Evolutionary conservation across 352 stramenopile genomes (phyloP), one percentile per base, ranked within the genome.

Genomic region (Aphanomyces astaci): DNA sequence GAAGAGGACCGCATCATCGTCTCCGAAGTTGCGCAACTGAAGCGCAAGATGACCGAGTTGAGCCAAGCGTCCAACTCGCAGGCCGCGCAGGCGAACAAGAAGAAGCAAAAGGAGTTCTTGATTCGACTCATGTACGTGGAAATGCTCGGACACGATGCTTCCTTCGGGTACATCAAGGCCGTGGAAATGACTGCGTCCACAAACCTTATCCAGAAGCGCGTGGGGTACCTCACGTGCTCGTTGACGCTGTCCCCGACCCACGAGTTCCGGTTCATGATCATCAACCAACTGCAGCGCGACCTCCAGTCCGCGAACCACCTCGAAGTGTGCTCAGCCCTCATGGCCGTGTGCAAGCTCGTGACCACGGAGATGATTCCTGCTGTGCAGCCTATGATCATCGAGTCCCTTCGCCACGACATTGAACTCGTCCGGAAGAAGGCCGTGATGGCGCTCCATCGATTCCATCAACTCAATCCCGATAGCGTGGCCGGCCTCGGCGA

Each of bases 191-290:
- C 92, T 7, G 96, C 96, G 7, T 98, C 92, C 40, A 96, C 95
- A 25, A 98, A 97, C 66, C 85, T 99, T n/a, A 89, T 98, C 72
- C 96, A 99, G 76, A 99, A 99, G 78, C 95, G 95, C 60, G 96
- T 98, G 19, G 97, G 96, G 5, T 99, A 99, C 78, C 78, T 99
- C 32, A 96, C 96, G 53, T 94, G 87, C 75, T 84, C 72, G 25
- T 84, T 98, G 59, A 98, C 96, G 76, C 84, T 99, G 22, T 96
- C 90, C 22, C 97, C 97, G 2, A 96, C 97, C 36, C 96, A 99
- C 80, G 97, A 99, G 79, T 99, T 99, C 77, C 89, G 97, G 63
- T 99, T 99, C 84, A 99, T 99, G 98, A 95, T 99, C 36, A 98
- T 99, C 45, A 99, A 99, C 79, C 97, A 99, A 81, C 89, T 99